These are phyloP conservation scores for Peronosclerospora sorghi DNA, from an alignment of 352 stramenopile species.

Conservation along the genomic window DNA sequence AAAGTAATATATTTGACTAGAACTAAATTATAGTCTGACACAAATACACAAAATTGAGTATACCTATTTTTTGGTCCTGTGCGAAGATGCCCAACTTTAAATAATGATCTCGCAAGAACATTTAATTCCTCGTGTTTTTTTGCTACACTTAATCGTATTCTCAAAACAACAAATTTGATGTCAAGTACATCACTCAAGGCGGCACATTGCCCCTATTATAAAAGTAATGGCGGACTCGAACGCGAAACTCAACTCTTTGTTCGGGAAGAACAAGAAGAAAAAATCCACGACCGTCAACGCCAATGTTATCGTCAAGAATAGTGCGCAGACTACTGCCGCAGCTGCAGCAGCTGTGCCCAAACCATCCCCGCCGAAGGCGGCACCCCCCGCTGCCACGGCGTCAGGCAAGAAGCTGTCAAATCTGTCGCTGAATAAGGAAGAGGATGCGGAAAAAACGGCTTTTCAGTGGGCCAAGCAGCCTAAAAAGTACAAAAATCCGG, in stretches of 20 bases:
- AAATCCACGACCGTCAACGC: slow-evolving; percentile 70
- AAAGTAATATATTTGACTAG: no score
- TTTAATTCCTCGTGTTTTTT: no score
- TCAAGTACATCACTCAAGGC: slow-evolving; percentile 1
- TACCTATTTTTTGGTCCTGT: no score
- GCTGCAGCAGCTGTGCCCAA: slow-evolving; percentile 13
- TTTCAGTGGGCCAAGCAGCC: slow-evolving; percentile 81
- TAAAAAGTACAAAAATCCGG: slow-evolving; percentile 72
- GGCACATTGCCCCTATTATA: slow-evolving; percentile 9
- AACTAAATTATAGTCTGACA: no score
- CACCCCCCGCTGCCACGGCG: slow-evolving; percentile 5
- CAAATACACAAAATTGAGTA: no score
- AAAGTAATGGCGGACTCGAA: slow-evolving; percentile 31
- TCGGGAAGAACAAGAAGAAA: slow-evolving; percentile 82
- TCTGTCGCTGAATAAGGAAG: slow-evolving; percentile 45
- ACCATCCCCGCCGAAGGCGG: slow-evolving; percentile 3
- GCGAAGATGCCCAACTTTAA: no score
- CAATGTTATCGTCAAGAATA: slow-evolving; percentile 66
- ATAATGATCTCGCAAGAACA: no score
- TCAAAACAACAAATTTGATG: no score
- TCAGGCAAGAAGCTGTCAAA: slow-evolving; percentile 52
- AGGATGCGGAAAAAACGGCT: slow-evolving; percentile 28
- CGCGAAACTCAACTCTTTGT: slow-evolving; percentile 74
- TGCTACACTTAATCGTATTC: no score
- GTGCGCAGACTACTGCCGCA: slow-evolving; percentile 22